Percentiles rank a stretch among this genome's conserved stretches.
phyloP scores from a whole-genome alignment of 768 basidiomycete genomes.

The Kwoniella newhampshirensis region DNA sequence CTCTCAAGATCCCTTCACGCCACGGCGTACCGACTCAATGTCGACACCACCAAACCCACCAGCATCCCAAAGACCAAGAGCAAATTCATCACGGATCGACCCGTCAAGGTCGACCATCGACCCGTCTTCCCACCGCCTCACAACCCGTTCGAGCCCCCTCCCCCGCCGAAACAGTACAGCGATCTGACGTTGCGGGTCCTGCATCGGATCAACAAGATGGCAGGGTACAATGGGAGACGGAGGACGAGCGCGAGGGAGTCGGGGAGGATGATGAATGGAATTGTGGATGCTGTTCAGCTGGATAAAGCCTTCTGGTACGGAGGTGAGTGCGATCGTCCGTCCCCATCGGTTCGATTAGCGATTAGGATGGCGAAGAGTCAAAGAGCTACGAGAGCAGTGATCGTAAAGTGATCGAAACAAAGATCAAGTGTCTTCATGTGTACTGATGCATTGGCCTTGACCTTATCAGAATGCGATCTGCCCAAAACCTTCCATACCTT shows the following conservation, averaged over 20 bases:
- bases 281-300: constrained; percentile 54
- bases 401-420: too few relatives aligned
- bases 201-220: constrained; percentile 52
- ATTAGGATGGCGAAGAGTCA: not conserved
- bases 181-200: constrained; percentile 44
- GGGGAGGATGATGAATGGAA: constrained; percentile 54
- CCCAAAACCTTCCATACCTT: constrained; percentile 95
- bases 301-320: constrained; percentile 56
- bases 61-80: constrained; percentile 6
- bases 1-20: constrained; percentile 1
- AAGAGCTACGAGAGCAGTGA: too few relatives aligned
- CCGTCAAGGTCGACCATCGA: constrained; percentile 21
- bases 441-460: not conserved
- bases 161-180: constrained; percentile 27
- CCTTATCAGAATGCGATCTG: constrained; percentile 67
- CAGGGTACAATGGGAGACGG: constrained; percentile 55
- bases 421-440: not conserved
- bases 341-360: not conserved
- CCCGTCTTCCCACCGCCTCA: constrained; percentile 46
- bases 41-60: not conserved
- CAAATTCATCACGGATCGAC: constrained; percentile 17
- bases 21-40: not conserved
- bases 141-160: constrained; percentile 43
- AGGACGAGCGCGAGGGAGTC: constrained; percentile 56
- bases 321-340: constrained; percentile 54